Evolutionary conservation across 352 stramenopile genomes (phyloP).

Genomic region (Plasmopara halstedii): DNA sequence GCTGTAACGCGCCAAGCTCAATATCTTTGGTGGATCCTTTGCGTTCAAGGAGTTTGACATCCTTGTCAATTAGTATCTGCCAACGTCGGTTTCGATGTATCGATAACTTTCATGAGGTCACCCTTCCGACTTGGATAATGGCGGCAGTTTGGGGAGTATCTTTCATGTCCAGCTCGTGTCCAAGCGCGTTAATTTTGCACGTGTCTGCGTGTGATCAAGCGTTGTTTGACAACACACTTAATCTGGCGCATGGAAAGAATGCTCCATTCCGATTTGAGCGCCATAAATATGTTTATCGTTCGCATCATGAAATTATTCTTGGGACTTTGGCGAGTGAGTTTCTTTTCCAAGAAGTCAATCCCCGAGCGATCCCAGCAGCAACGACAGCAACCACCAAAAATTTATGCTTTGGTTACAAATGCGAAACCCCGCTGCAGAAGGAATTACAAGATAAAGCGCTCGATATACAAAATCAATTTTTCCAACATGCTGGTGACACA

Average conservation of each 20-base stretch:
- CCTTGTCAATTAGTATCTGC: not conserved
- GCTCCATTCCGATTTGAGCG: not conserved
- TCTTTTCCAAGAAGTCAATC: not conserved
- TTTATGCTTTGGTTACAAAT: not conserved
- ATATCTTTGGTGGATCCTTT: not conserved
- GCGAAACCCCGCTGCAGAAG: not conserved
- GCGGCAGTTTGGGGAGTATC: not conserved
- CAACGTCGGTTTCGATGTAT: not conserved
- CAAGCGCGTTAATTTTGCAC: not conserved
- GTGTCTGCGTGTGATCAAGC: not conserved
- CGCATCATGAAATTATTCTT: not conserved
- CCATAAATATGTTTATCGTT: not conserved
- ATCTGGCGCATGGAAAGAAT: not conserved
- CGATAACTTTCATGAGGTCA: not conserved
- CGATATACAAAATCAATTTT: not conserved
- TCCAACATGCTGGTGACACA: not conserved
- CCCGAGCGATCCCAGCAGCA: not conserved
- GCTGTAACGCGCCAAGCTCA: not conserved
- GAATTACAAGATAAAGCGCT: not conserved
- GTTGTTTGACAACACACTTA: not conserved
- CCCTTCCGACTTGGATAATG: not conserved
- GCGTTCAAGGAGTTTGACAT: not conserved
- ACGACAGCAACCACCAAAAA: not conserved
- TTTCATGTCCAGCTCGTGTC: not conserved
- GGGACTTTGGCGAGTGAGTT: not conserved